A percentile compares a stretch with the other conserved stretches of the same genome.
Conservation (phyloP, 805 yeast genomes). For the Starmera quercuum region DNA sequence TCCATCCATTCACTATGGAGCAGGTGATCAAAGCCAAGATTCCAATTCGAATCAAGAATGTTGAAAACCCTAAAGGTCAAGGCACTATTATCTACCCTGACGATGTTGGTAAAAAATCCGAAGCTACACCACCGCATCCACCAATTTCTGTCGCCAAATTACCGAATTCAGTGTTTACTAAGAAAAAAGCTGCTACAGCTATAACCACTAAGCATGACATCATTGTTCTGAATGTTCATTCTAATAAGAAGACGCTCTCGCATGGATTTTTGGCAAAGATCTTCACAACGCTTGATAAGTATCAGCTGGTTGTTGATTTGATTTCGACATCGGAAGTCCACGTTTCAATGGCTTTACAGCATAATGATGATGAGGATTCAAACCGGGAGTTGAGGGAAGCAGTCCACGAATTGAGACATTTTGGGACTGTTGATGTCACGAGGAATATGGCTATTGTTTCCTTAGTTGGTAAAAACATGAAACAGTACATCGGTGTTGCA, state of each 20-base stretch:
- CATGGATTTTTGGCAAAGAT: conserved; percentile 94
- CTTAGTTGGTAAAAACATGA: conserved; percentile 95
- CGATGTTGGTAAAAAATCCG: conserved; percentile 78
- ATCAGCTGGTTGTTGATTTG: conserved; percentile 84
- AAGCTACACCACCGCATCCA: conserved; percentile 90
- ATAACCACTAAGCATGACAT: conserved; percentile 92
- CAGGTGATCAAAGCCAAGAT: conserved; percentile 94
- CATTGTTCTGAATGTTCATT: conserved; percentile 86
- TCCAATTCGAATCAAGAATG: conserved; percentile 95
- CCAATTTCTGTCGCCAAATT: conserved; percentile 57
- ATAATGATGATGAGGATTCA: conserved; percentile 54
- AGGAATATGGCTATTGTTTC: conserved; percentile 87
- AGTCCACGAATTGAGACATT: conserved; percentile 63
- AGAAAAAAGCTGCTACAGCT: conserved; percentile 79
- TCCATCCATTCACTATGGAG: conserved; percentile 99
- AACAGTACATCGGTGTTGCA: conserved; percentile 92
- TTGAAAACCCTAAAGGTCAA: conserved; percentile 83
- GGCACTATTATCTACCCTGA: conserved; percentile 96
- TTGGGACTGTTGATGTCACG: conserved; percentile 87
- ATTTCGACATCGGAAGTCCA: conserved; percentile 97
- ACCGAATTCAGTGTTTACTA: conserved; percentile 31
- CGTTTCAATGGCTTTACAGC: conserved; percentile 94
- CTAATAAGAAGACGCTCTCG: conserved; percentile 84
- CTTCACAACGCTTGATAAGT: conserved; percentile 78
- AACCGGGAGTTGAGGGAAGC: conserved; percentile 57